Base-by-base conservation (phyloP, 495 filamentous ascomycete genomes). In the Jackrogersella multiformis region DNA sequence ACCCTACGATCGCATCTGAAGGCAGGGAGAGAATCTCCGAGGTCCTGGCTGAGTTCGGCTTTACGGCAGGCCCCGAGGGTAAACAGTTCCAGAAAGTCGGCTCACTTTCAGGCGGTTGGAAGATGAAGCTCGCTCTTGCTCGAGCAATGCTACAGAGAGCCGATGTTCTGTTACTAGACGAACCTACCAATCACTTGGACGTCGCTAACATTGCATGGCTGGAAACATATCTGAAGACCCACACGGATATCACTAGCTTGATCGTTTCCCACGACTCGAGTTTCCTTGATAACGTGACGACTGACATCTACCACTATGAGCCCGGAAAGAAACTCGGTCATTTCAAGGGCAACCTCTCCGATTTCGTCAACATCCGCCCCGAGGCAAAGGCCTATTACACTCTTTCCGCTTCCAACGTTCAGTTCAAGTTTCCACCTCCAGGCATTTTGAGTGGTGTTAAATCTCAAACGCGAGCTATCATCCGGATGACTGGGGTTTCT, bases 251-350 rank as follows among this genome's bases (percentile, higher is more conserved):
- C 79, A 99, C 95, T 53, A 93, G 89, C 74, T 81, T 99, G 84
- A 98, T 99, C 75, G 95, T 99, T 70, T 92, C 88, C 77, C 95
- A 99, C 89, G 95, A 99, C 86, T 97, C 94, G 5, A 89, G 91
- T 41, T 99, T 99, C 86, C 81, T 99, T 38, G 95, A 99, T 75
- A 90, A 92, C 28, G 92, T 99, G 57, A 97, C 94, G 72, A 99
- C 95, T 4, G 96, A 99, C 75, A 97, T 99, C 78, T 98, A 97
- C 81, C 95, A 99, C 80, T 99, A 99, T 81, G 95, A 99, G 77
- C 84, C 84, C 16, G 82, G 86, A 72, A 99, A 99, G 88, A 98
- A 98, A 81, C 87, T 99, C 4, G 90, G 90, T 36, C 91, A 87
- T 80, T 98, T 97, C 85, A 92, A 90, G 77, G 95, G 95, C 62